Base-by-base conservation (phyloP, 83 land plant genomes). In the Picea abies region DNA sequence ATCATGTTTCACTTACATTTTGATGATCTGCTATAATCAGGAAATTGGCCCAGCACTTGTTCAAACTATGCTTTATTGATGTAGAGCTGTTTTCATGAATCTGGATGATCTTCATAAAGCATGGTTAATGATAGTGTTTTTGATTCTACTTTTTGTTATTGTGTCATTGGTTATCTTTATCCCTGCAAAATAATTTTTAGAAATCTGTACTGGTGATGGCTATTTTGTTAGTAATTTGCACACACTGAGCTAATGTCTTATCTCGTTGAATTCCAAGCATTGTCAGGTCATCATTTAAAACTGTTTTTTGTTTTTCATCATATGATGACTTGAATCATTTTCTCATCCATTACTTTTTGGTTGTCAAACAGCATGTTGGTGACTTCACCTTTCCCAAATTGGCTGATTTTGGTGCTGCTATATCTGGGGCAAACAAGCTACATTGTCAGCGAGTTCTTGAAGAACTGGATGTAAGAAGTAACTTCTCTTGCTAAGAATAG, bases 371-470 rank as follows among this genome's bases (percentile, higher is more conserved):
- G 99, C 94, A 96, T 87, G 89, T 93, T 67, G 99, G 99, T 67
- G 97, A 93, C 62, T 95, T 96, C 83, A 95, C 84, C 80, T 97
- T 83, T 80, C 89, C 97, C 44, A 92, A 94, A 77, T 82, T 96
- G 87, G 99, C 99, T 14, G 99, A 96, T 90, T 96, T 96, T 89
- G 98, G 99, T 63, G 92, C 99, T 82, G 99, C 99, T 70, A 90
- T 96, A 63, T 93, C 98, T 68, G 95, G 96, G 29, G 98, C 92
- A 63, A 94, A 95, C 84, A 96, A 93, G 84, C 85, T 89, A 47
- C 88, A 88, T n/a, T 90, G 92, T 82, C 99, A 96, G 81, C 81
- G 89, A 85, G 99, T 93, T 26, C 95, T 96, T 69, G 98, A 95
- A 85, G 98, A 96, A 80, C 84, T 95, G 41, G 98, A 96, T 88